phyloP scores from a whole-genome alignment of 208 protist species.

The Leptomonas pyrrhocoris region DNA sequence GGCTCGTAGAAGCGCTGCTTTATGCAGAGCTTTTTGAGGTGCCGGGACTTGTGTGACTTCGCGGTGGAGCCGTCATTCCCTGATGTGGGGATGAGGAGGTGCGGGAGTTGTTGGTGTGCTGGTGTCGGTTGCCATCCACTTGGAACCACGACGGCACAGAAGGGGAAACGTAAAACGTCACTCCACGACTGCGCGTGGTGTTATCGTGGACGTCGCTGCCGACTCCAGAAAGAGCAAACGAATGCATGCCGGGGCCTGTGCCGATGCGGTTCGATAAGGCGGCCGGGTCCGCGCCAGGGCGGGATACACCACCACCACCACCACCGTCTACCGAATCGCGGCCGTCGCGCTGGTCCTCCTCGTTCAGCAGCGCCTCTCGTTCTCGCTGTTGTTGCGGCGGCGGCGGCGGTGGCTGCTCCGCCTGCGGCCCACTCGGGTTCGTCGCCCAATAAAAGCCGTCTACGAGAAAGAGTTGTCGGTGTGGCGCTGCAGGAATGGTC shows the following conservation, averaged over 20 bases:
- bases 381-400: too few relatives aligned
- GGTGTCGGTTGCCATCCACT: neutral
- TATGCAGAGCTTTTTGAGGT: conserved; percentile 7
- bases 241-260: neutral
- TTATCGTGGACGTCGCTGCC: neutral
- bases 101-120: neutral
- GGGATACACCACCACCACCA: neutral
- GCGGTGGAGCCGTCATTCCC: neutral
- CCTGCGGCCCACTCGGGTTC: neutral
- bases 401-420: neutral
- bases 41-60: conserved; percentile 1
- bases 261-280: conserved; percentile 13
- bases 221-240: neutral
- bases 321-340: neutral
- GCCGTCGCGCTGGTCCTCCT: neutral
- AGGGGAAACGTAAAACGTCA: conserved; percentile 14
- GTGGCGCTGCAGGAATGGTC: conserved; percentile 36
- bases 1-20: conserved; percentile 42
- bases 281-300: neutral
- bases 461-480: conserved; percentile 52
- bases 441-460: conserved; percentile 9
- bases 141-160: neutral
- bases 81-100: neutral
- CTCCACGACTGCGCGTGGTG: neutral
- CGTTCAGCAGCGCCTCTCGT: neutral